Base-by-base conservation (phyloP, 192 early-diverging fungal genomes). In the Coemansia sp. region DNA sequence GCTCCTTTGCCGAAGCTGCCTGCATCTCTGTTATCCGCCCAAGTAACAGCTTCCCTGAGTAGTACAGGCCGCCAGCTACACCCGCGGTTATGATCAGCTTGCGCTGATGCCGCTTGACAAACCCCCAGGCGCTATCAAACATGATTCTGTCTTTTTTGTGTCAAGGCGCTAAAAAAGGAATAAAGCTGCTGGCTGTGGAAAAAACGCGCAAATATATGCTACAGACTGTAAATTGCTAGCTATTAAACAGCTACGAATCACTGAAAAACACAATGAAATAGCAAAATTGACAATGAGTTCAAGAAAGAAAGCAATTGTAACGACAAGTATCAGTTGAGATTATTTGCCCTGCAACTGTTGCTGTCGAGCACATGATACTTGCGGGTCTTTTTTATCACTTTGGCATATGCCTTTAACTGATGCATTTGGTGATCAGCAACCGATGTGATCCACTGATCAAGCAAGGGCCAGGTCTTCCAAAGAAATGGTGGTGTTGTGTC, bases 1-100 rank as follows among this genome's bases (percentile, higher is more conserved):
- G 86, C 54, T 95, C 91, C 20, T 88, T 65, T 17, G 86, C 85
- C 36, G 88, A 67, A 56, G 85, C 78, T 48, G 88, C 86, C 70
- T 94, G 88, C 70, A 91, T 88, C 74, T 96, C 93, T 32, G 75
- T 66, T 45, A 94, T 81, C 67, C 93, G 91, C 71, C 78, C 85
- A 15, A 83, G 84, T 9, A 91, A 91, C 71, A 91, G 92, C 71
- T 91, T 88, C 39, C 88, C 90, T 43, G 88, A 87, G 71, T 89
- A 81, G 75, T 92, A 93, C 64, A 85, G 72, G 35, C 92, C 90
- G 17, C 90, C 90, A n/a, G 86, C 85, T 38, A 93, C 70, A 7
- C 87, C 86, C 15, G 88, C 90, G 1, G 90, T 89, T 34, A 93
- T 81, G 48, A 87, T 64, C 32, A 92, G 64, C 45, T 87, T 87